A percentile compares a stretch with the other conserved stretches of the same genome.
Evolutionary conservation across 176 grass and related monocot genomes (phyloP).

Genomic region (Oropetium thomaeum): DNA sequence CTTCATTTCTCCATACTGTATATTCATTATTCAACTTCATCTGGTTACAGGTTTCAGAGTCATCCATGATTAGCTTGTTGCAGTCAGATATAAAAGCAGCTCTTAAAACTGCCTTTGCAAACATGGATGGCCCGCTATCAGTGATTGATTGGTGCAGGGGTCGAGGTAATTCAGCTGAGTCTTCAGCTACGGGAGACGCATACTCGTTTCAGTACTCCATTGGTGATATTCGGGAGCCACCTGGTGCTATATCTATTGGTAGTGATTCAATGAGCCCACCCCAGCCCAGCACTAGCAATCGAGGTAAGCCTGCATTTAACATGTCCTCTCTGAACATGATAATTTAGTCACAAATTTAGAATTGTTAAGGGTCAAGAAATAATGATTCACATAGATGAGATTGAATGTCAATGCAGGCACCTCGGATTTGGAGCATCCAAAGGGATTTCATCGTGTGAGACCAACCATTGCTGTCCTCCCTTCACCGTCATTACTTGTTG

Average conservation of each 20-base stretch:
- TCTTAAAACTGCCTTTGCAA: slow-evolving; percentile 86
- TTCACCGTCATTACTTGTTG: slow-evolving; percentile 83
- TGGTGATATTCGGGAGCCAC: slow-evolving; percentile 61
- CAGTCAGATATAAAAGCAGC: slow-evolving; percentile 88
- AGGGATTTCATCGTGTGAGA: slow-evolving; percentile 64
- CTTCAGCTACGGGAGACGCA: slow-evolving; percentile 44
- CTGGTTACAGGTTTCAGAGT: slow-evolving; percentile 67
- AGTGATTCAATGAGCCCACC: slow-evolving; percentile 77
- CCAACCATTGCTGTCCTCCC: slow-evolving; percentile 72
- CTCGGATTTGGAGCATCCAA: slow-evolving; percentile 71
- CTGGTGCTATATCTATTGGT: slow-evolving; percentile 48
- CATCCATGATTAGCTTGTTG: slow-evolving; percentile 80
- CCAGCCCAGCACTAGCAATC: slow-evolving; percentile 46
- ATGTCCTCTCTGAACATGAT: slow-evolving; percentile 24
- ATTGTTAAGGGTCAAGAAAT: slow-evolving; percentile 54
- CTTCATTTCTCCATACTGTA: slow-evolving; percentile 14
- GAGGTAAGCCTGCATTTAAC: slow-evolving; percentile 48
- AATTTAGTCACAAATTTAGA: slow-evolving; percentile 29
- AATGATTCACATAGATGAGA: slow-evolving; percentile 50
- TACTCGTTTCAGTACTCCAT: slow-evolving; percentile 65
- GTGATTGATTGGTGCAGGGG: slow-evolving; percentile 96
- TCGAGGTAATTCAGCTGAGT: slow-evolving; percentile 51
- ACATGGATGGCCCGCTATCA: slow-evolving; percentile 86
- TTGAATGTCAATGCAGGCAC: slow-evolving; percentile 52
- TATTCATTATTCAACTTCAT: slow-evolving; percentile 13